These are phyloP conservation scores for Acidomyces sp. DNA, from an alignment of 495 filamentous ascomycete genomes.

Conservation along the genomic window DNA sequence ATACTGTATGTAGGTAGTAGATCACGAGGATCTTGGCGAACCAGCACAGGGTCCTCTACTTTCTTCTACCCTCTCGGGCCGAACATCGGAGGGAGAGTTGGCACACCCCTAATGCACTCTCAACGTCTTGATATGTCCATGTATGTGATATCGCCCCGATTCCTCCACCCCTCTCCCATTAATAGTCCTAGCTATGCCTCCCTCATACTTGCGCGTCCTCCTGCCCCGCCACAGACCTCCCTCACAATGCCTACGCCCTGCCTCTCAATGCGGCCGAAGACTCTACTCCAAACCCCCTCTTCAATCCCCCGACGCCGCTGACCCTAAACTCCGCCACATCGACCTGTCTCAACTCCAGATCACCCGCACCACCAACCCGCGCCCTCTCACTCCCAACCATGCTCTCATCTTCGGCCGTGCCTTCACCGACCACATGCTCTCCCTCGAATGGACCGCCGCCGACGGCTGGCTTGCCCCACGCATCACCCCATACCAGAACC, in stretches of 20 bases:
- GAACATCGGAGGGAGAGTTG: too few species aligned
- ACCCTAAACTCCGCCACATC: slow-evolving; percentile 45
- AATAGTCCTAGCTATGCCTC: too few species aligned
- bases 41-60: too few species aligned
- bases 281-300: background rate
- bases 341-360: slow-evolving; percentile 65
- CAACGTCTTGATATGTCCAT: too few species aligned
- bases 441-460: slow-evolving; percentile 77
- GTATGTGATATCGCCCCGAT: too few species aligned
- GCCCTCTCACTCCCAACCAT: slow-evolving; percentile 55
- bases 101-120: too few species aligned
- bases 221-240: background rate
- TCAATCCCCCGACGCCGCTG: slow-evolving; percentile 26
- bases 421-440: slow-evolving; percentile 92
- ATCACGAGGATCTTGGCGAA: too few species aligned
- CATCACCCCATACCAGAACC: slow-evolving; percentile 90
- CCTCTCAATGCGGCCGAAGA: too few species aligned
- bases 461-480: slow-evolving; percentile 67
- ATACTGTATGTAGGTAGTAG: too few species aligned
- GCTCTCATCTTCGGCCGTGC: slow-evolving; percentile 76
- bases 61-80: too few species aligned
- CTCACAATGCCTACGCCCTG: slow-evolving; percentile 5
- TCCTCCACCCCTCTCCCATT: too few species aligned
- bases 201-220: background rate
- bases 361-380: slow-evolving; percentile 61